These are phyloP conservation scores for Eurotiales sp. DNA, from an alignment of 2,329 filamentous ascomycete species.

Conservation along the genomic window DNA sequence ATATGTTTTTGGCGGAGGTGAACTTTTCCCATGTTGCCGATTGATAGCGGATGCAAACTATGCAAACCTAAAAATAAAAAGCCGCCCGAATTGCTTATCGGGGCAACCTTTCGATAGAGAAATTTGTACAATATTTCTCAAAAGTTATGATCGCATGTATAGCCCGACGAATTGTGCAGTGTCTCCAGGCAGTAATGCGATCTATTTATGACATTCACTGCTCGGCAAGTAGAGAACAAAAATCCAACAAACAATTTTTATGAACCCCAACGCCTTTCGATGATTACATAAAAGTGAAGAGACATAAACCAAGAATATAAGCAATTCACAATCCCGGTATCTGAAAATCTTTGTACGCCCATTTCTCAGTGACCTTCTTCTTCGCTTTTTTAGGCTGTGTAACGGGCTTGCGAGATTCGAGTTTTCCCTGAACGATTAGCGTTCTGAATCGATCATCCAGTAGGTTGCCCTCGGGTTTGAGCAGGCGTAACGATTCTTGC, in stretches of 20 bases:
- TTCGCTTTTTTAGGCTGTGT: constrained; percentile 79
- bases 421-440: constrained; percentile 80
- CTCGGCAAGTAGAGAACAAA: background rate
- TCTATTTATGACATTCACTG: background rate
- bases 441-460: constrained; percentile 89
- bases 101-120: background rate
- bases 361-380: constrained; percentile 86
- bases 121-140: too few relatives aligned
- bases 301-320: background rate
- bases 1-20: background rate
- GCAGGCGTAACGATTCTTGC: constrained; percentile 71
- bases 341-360: constrained; percentile 93
- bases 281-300: background rate
- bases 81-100: background rate
- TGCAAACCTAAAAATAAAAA: too few relatives aligned
- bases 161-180: too few relatives aligned
- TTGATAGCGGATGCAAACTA: constrained; percentile 15
- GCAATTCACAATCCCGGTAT: constrained; percentile 37
- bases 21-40: constrained; percentile 7
- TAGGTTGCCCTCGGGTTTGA: constrained; percentile 94
- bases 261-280: constrained; percentile 8
- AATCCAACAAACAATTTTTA: background rate
- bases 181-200: too few relatives aligned
- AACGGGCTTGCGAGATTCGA: constrained; percentile 76
- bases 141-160: too few relatives aligned